Percentiles rank a stretch among this genome's conserved stretches.
These are phyloP conservation scores for Saccharum hybrid DNA, from an alignment of 202 grass and related monocot genomes.

Conservation along the genomic window DNA sequence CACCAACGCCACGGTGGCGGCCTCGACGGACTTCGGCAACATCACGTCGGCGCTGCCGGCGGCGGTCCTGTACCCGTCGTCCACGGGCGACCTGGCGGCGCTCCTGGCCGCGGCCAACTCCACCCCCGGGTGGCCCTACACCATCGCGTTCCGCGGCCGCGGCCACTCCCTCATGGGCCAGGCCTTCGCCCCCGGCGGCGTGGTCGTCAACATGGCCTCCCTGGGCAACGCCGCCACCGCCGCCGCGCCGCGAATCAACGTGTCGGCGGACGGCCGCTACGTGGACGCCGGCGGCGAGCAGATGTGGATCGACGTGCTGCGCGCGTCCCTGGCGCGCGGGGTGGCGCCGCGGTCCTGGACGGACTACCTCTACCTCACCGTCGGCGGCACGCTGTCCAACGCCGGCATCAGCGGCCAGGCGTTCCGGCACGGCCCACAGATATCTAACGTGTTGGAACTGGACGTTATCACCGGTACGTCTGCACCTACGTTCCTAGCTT, in stretches of 20 bases:
- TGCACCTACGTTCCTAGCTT: neutral
- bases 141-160: constrained; percentile 58
- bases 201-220: constrained; percentile 63
- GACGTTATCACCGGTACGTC: constrained; percentile 81
- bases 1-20: constrained; percentile 30
- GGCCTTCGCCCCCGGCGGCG: constrained; percentile 51
- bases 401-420: constrained; percentile 65
- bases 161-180: constrained; percentile 73
- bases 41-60: constrained; percentile 50
- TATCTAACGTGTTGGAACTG: constrained; percentile 66
- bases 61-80: constrained; percentile 66
- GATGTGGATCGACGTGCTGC: constrained; percentile 71
- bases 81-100: constrained; percentile 46
- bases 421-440: constrained; percentile 67
- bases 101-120: constrained; percentile 47
- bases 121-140: constrained; percentile 20
- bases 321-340: constrained; percentile 51
- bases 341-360: constrained; percentile 63
- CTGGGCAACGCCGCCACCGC: neutral
- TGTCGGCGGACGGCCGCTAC: constrained; percentile 52
- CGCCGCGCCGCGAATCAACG: constrained; percentile 44
- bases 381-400: constrained; percentile 81
- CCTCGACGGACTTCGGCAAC: constrained; percentile 67
- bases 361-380: constrained; percentile 65
- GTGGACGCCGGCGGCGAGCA: constrained; percentile 81